Base-by-base conservation (phyloP, 768 basidiomycete species). In the Termitomyces sp. region DNA sequence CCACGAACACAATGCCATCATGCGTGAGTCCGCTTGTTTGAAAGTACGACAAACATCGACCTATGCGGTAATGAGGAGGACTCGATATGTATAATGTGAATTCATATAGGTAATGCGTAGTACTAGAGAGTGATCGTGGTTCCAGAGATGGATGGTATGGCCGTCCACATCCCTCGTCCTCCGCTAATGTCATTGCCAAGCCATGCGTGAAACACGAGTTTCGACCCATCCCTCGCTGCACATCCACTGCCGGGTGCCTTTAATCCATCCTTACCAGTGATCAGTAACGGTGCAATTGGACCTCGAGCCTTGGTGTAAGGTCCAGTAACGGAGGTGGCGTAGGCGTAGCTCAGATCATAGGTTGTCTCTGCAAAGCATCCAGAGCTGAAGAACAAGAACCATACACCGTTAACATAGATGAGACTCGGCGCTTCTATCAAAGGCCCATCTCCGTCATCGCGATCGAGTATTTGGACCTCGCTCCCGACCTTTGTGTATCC, bases 131-230 rank as follows among this genome's bases (percentile, higher is more conserved):
- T 53, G 5, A 62, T 32, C 2, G 50, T 58, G 10, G 61, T 62
- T 22, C 57, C 57, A 36, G 54, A 51, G 36, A 62, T 55, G 3
- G 48, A 51, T 18, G 54, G 61, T 55, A 45, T 18, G 13, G 52
- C 61, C 14, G 57, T 62, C 61, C 61, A 62, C 61, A 62, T 58
- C 4, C 61, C 61, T 47, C 61, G 53, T 14, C 61, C 61, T 43
- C 44, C 57, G 22, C 36, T 45, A 20, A 62, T 58, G 12, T 37
- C 42, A 42, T 58, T 33, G 3, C 61, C 61, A 26, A 62, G 57
- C 57, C 57, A 62, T 22, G 43, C 61, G 49, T 55, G 53, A 43
- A 62, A 62, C 20, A 56, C 20, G 1, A 62, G 52, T 20, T 55
- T 58, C 2, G 61, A 62, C 8, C 61, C 61, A 56, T 62, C 61